A percentile compares a stretch with the other conserved stretches of the same genome.
Evolutionary conservation across 2,329 filamentous ascomycete genomes (phyloP).

Genomic region (Pseudodiploospora longispora): DNA sequence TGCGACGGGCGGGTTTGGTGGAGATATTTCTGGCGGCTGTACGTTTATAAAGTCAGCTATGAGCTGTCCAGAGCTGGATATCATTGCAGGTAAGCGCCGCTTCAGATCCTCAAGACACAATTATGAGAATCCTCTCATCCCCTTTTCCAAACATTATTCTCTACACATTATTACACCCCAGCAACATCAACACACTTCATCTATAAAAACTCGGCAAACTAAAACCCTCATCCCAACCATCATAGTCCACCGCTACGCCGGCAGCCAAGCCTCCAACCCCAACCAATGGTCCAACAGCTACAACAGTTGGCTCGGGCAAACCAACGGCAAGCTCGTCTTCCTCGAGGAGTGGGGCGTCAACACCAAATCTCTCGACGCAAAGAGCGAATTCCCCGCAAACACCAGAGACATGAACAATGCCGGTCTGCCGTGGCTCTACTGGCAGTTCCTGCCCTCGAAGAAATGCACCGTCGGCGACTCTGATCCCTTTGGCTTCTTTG

Average conservation of each 20-base stretch:
- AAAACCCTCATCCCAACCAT: too few relatives aligned
- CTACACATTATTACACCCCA: too few relatives aligned
- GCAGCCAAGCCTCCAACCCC: slow-evolving; percentile 9
- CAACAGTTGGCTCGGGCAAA: slow-evolving; percentile 10
- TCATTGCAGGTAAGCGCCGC: background rate
- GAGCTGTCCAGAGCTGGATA: slow-evolving; percentile 19
- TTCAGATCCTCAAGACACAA: background rate
- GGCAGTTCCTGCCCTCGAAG: slow-evolving; percentile 21
- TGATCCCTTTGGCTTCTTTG: slow-evolving; percentile 10
- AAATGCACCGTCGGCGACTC: background rate
- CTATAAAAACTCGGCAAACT: too few relatives aligned
- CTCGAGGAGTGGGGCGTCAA: slow-evolving; percentile 6
- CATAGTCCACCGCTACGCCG: slow-evolving; percentile 17
- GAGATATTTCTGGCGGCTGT: slow-evolving; percentile 21
- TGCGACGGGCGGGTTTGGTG: slow-evolving; percentile 22
- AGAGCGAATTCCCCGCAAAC: slow-evolving; percentile 17
- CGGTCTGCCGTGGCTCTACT: slow-evolving; percentile 23
- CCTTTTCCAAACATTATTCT: too few relatives aligned
- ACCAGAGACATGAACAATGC: slow-evolving; percentile 19
- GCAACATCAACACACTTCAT: too few relatives aligned
- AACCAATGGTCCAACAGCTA: slow-evolving; percentile 17
- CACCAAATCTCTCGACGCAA: slow-evolving; percentile 2
- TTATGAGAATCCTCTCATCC: too few relatives aligned
- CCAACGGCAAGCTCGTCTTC: slow-evolving; percentile 4
- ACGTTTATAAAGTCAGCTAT: slow-evolving; percentile 19